Percentiles rank a stretch among this genome's conserved stretches.
Conservation (phyloP, 2,329 filamentous ascomycete species). For the Dryadomyces quercivorus region DNA sequence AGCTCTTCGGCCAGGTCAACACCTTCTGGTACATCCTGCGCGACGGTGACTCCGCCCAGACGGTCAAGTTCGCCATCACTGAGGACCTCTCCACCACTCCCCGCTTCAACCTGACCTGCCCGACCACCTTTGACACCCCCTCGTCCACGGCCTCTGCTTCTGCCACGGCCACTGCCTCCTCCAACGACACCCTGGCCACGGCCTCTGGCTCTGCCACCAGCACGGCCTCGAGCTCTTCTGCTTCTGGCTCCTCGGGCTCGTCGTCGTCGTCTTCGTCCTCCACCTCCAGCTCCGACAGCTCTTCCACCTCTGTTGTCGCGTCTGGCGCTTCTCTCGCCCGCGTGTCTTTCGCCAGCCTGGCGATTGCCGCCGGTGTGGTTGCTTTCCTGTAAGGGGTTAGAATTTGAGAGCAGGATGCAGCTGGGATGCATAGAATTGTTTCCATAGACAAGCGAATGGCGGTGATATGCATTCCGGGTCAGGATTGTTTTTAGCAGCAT, state of each 20-base stretch:
- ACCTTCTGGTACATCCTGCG: constrained; percentile 52
- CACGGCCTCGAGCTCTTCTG: constrained; percentile 5
- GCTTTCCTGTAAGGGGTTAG: not conserved
- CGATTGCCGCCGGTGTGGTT: not conserved
- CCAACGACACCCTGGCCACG: constrained; percentile 1
- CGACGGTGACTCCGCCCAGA: constrained; percentile 48
- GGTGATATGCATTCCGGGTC: too few relatives aligned
- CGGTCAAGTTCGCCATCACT: constrained; percentile 45
- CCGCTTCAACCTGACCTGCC: constrained; percentile 41
- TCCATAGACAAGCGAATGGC: too few relatives aligned
- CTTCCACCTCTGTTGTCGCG: not conserved
- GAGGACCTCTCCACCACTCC: constrained; percentile 38
- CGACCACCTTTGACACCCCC: constrained; percentile 14
- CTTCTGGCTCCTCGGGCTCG: constrained; percentile 1
- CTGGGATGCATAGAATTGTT: too few relatives aligned
- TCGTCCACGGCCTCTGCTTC: constrained; percentile 8
- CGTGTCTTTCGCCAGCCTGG: not conserved
- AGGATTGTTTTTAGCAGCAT: too few relatives aligned
- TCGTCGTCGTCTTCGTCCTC: not conserved
- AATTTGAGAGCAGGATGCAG: too few relatives aligned
- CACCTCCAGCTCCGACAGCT: not conserved
- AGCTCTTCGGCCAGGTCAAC: constrained; percentile 40
- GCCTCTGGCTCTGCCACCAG: constrained; percentile 9
- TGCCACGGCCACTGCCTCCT: constrained; percentile 9
- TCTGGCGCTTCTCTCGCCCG: not conserved